Evolutionary conservation across 345 rosid genomes (phyloP), one percentile per base, ranked within the genome.

Genomic region (Euphorbia tirucalli): DNA sequence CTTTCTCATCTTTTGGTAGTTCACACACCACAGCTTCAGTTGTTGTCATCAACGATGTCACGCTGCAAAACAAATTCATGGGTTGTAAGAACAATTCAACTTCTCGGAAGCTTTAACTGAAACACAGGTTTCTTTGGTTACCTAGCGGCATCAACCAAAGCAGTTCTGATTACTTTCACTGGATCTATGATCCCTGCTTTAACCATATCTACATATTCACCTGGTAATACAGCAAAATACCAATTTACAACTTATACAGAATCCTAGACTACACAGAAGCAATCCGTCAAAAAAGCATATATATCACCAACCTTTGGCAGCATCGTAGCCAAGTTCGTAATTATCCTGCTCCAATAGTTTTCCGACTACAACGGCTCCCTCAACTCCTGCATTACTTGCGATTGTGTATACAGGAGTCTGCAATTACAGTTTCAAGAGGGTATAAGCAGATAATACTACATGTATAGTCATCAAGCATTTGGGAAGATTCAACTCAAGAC

Each of bases 61-160:
- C 93, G 68, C 98, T 94, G 90, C 74, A 79, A 14, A 4, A 43
- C 32, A 37, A 11, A 25, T 10, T n/a, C 0, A 24, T 11, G 5
- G 44, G 9, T 8, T 22, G 11, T 21, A 9, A 22, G 31, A 27
- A 15, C 14, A 3, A 18, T 2, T 15, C 11, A 37, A 27, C 9
- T 44, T 30, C 10, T 0, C 14, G 28, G 11, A 27, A 18, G 0
- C 0, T 16, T 32, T 19, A 43, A 28, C 11, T 2, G 4, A 52
- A 15, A 35, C 31, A n/a, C 2, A 31, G 52, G 27, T 57, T 41
- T 56, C 31, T 4, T 7, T 11, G 69, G 68, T 78, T 50, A 87
- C 97, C 97, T 93, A 22, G 98, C 97, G 25, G 97, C 97, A 84
- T 94, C 97, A 50, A 87, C 92, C 84, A 94, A 84, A 54, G 97